Percentiles rank a stretch among this genome's conserved stretches.
phyloP scores from a whole-genome alignment of 202 grass and related monocot genomes.

The Digitaria exilis region DNA sequence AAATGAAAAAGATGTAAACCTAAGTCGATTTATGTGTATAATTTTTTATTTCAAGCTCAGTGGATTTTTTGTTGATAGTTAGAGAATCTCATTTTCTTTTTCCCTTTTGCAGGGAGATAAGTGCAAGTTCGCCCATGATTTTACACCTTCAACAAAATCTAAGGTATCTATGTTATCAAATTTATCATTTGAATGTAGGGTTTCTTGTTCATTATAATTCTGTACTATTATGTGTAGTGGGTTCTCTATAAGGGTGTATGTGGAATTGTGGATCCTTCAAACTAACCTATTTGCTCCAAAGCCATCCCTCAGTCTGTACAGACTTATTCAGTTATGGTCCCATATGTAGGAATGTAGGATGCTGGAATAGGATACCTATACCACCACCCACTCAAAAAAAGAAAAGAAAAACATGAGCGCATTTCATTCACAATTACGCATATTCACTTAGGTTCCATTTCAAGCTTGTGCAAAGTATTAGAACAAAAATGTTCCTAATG shows the following conservation, averaged over 20 bases:
- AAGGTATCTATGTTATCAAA: constrained; percentile 49
- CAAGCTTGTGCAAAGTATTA: neutral
- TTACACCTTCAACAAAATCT: constrained; percentile 83
- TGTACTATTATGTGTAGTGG: neutral
- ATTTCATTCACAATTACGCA: neutral
- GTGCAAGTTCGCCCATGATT: constrained; percentile 95
- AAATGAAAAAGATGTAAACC: neutral
- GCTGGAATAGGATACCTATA: neutral
- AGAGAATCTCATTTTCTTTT: constrained; percentile 19
- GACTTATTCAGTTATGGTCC: neutral
- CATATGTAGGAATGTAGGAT: neutral
- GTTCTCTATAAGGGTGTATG: neutral
- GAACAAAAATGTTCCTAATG: neutral
- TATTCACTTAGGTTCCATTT: constrained; percentile 14
- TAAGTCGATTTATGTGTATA: constrained; percentile 29
- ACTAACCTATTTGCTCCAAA: neutral
- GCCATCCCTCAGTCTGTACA: neutral
- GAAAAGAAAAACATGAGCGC: neutral
- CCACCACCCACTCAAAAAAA: neutral
- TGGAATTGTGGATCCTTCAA: neutral
- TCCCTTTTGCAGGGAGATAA: constrained; percentile 62
- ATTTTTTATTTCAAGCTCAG: neutral
- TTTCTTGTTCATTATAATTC: constrained; percentile 24
- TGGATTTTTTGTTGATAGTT: constrained; percentile 4
- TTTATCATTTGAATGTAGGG: constrained; percentile 1